Base-by-base conservation (phyloP, 2,329 filamentous ascomycete species). In the Curvularia lunata region DNA sequence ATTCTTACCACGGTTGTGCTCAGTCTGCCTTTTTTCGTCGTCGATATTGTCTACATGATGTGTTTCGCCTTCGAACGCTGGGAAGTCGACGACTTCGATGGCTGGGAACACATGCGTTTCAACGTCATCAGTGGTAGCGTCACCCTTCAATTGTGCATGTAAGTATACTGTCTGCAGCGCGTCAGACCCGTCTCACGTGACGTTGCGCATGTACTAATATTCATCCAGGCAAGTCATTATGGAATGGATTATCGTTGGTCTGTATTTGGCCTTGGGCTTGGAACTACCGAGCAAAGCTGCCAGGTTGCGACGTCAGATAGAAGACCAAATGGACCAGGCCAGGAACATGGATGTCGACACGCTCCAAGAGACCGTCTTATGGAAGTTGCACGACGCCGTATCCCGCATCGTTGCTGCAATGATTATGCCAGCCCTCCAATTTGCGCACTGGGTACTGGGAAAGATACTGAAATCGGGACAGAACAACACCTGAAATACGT, bases 31-130 rank as follows among this genome's bases (percentile, higher is more conserved):
- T 75, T 75, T 55, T 75, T 75, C 45, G 62, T 75, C 21, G 72
- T 75, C 41, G 69, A 75, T 45, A 68, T 75, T 25, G 71, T 75
- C 19, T 75, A 75, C 53, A 75, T 75, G 71, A 75, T 74, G 69
- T 75, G 71, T 47, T 75, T 75, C 50, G 73, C 73, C 5, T 75
- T 73, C 25, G 73, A 75, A 47, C 61, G 60, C 19, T 65, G 70
- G 58, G 51, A 21, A 5, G 41, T 48, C 6, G 48, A 60, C 16
- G 58, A 63, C 1, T 12, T 8, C 13, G 55, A 49, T 19, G 55
- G 51, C 3, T 63, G 58, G 56, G 48, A 64, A 5, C 49, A 50
- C 30, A 67, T 69, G 61, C 58, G 58, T 9, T 75, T 75, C 65
- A 75, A 75, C 57, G 72, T 75, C 43, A 75, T 75, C 43, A 75